Percentiles rank a stretch among this genome's conserved stretches.
Evolutionary conservation across 352 stramenopile species (phyloP).

Genomic region (Hyaloperonospora brassicae): DNA sequence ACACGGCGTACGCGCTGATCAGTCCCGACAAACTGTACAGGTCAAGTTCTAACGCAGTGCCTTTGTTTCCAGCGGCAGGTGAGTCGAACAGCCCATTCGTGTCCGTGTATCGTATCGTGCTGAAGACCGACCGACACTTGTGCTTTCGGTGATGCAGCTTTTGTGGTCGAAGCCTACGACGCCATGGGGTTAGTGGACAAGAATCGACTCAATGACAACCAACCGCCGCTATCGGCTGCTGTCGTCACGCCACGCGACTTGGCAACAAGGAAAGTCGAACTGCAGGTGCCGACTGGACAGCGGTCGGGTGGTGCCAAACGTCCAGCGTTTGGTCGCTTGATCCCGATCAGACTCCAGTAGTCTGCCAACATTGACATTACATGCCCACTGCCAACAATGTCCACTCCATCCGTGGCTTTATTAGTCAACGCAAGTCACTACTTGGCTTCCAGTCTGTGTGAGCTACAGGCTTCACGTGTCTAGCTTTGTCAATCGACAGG

Average conservation of each 20-base stretch:
- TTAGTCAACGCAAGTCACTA: neutral
- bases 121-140: neutral
- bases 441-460: neutral
- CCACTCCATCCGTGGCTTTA: slow-evolving; percentile 6
- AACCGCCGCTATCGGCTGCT: slow-evolving; percentile 23
- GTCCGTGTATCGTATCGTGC: slow-evolving; percentile 1
- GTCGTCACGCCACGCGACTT: slow-evolving; percentile 48
- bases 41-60: slow-evolving; percentile 1
- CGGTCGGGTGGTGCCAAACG: slow-evolving; percentile 7
- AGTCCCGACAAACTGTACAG: slow-evolving; percentile 28
- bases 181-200: slow-evolving; percentile 53
- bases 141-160: slow-evolving; percentile 24
- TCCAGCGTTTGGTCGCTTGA: slow-evolving; percentile 35
- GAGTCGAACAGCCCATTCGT: slow-evolving; percentile 2
- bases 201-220: slow-evolving; percentile 23
- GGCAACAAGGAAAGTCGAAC: slow-evolving; percentile 32
- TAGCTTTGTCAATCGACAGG: slow-evolving; percentile 34
- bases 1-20: slow-evolving; percentile 42
- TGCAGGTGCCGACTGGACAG: slow-evolving; percentile 21
- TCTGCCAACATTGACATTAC: slow-evolving; percentile 1
- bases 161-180: slow-evolving; percentile 62
- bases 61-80: slow-evolving; percentile 49
- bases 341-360: slow-evolving; percentile 62
- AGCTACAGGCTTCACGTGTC: neutral
- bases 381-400: neutral